Conservation (phyloP, 2,329 filamentous ascomycete genomes). For the Didymella lethalis region DNA sequence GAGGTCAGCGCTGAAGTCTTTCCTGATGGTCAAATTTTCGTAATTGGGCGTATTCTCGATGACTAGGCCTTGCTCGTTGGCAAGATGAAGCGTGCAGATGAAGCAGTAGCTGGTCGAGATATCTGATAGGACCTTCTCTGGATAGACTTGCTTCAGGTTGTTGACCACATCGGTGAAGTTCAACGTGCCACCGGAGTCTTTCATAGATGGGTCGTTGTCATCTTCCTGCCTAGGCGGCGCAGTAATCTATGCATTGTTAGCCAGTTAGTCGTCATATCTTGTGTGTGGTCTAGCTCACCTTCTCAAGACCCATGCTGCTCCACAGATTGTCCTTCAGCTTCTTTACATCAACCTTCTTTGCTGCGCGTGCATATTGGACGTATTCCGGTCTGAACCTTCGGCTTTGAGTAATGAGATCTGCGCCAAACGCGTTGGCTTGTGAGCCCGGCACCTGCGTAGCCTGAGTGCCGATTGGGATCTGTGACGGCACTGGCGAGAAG, state of each 20-base stretch:
- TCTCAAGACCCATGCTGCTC: constrained; percentile 65
- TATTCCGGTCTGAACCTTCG: constrained; percentile 69
- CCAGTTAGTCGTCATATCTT: not conserved
- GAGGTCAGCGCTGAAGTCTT: constrained; percentile 56
- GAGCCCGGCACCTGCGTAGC: constrained; percentile 60
- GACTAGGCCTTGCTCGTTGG: constrained; percentile 88
- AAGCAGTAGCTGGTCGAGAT: constrained; percentile 95
- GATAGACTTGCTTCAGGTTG: constrained; percentile 83
- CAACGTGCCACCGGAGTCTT: constrained; percentile 63
- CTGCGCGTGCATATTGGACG: constrained; percentile 70
- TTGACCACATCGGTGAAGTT: constrained; percentile 95
- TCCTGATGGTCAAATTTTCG: constrained; percentile 58
- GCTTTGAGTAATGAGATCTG: constrained; percentile 68
- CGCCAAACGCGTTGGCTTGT: constrained; percentile 66
- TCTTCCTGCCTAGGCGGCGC: constrained; percentile 27
- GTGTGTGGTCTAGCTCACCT: constrained; percentile 32
- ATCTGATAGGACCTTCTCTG: constrained; percentile 84
- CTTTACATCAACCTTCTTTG: constrained; percentile 72
- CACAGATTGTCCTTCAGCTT: constrained; percentile 71
- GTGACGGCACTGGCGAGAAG: constrained; percentile 72
- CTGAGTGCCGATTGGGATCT: constrained; percentile 47
- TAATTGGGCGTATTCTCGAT: constrained; percentile 69
- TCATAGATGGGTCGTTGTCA: constrained; percentile 42
- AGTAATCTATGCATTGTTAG: constrained; percentile 32
- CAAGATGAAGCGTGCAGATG: constrained; percentile 88